These are phyloP conservation scores for Ganoderma multipileum DNA, from an alignment of 1,284 basidiomycete genomes.

Conservation along the genomic window DNA sequence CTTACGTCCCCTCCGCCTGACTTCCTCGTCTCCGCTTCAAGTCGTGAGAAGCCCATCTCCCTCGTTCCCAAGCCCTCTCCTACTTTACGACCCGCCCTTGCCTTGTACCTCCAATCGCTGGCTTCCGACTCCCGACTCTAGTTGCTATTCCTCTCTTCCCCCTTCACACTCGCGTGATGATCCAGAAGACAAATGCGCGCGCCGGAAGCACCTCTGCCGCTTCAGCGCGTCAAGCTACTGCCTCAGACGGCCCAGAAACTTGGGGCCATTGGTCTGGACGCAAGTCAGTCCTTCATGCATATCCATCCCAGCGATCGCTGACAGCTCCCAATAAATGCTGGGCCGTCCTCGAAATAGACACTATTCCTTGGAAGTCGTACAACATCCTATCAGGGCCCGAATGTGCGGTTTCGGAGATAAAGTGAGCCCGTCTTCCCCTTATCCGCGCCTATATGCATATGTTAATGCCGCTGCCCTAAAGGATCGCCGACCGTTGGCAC, in stretches of 20 bases:
- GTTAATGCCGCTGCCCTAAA: slow-evolving; percentile 41
- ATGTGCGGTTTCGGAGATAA: slow-evolving; percentile 97
- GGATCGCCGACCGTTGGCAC: slow-evolving; percentile 91
- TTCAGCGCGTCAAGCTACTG: slow-evolving; percentile 34
- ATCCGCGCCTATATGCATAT: slow-evolving; percentile 9
- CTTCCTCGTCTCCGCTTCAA: slow-evolving; percentile 21
- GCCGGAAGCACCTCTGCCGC: slow-evolving; percentile 43
- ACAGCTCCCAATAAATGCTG: slow-evolving; percentile 22
- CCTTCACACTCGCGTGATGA: slow-evolving; percentile 51
- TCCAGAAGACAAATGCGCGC: slow-evolving; percentile 59
- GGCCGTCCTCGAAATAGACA: slow-evolving; percentile 52
- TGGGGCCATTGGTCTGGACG: slow-evolving; percentile 57
- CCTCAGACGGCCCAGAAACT: slow-evolving; percentile 36
- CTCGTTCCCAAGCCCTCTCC: slow-evolving; percentile 33
- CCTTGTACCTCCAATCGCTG: slow-evolving; percentile 21
- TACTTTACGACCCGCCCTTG: slow-evolving; percentile 33
- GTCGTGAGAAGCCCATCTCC: slow-evolving; percentile 31
- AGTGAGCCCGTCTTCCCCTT: slow-evolving; percentile 50
- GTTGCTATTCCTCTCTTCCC: slow-evolving; percentile 31
- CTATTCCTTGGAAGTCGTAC: slow-evolving; percentile 84
- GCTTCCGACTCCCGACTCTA: slow-evolving; percentile 23
- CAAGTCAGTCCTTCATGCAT: slow-evolving; percentile 51
- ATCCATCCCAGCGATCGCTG: slow-evolving; percentile 18
- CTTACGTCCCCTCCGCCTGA: slow-evolving; percentile 17
- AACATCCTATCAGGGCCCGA: slow-evolving; percentile 86